Evolutionary conservation across 208 protist genomes (phyloP).

Genomic region (Blastocrithidia nonstop): DNA sequence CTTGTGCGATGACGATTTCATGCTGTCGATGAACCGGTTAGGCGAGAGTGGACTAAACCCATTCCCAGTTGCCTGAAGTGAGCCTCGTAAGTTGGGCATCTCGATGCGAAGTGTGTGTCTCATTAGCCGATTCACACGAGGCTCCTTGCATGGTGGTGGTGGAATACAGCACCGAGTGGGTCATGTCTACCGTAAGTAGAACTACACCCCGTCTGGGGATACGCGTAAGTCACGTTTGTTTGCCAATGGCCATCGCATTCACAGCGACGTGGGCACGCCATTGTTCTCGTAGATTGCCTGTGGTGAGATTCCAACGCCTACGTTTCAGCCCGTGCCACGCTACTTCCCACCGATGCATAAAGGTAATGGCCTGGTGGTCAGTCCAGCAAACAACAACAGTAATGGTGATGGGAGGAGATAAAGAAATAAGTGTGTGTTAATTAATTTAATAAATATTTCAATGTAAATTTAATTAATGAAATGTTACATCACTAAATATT

Average conservation of each 20-base stretch:
- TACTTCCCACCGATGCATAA: constrained; percentile 72
- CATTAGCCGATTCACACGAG: constrained; percentile 53
- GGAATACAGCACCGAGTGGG: constrained; percentile 47
- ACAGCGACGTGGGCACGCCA: constrained; percentile 42
- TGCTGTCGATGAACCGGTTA: constrained; percentile 58
- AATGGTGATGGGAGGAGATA: too few species aligned
- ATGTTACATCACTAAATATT: too few species aligned
- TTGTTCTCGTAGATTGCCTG: constrained; percentile 56
- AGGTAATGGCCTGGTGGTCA: too few species aligned
- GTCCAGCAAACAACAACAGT: too few species aligned
- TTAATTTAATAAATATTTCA: too few species aligned
- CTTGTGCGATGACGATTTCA: constrained; percentile 79
- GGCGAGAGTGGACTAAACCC: constrained; percentile 75
- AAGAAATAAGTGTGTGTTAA: too few species aligned
- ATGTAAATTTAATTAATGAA: too few species aligned
- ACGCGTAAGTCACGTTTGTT: constrained; percentile 49
- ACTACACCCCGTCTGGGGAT: constrained; percentile 39
- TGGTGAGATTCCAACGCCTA: constrained; percentile 41
- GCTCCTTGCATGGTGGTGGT: constrained; percentile 62
- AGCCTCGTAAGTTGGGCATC: constrained; percentile 71
- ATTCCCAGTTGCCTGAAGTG: constrained; percentile 78
- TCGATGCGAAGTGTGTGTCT: constrained; percentile 74
- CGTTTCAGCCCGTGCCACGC: constrained; percentile 51
- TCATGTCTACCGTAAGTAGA: constrained; percentile 25
- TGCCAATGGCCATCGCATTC: constrained; percentile 26